Base-by-base conservation (phyloP, 441 rosid species). In the Hypseocharis bilobata region DNA sequence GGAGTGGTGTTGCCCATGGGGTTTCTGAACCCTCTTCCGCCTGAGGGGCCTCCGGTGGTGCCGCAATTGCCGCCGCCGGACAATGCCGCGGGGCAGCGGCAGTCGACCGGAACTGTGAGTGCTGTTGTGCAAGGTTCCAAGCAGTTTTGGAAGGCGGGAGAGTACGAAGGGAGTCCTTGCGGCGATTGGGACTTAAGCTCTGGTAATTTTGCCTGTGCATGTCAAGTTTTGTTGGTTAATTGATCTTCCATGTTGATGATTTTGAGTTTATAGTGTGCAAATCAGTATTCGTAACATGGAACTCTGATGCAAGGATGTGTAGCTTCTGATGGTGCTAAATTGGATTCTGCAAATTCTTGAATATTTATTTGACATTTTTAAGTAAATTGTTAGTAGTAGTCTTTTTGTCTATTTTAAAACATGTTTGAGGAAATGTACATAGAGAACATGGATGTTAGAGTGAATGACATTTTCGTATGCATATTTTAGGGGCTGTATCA, bases 131-230 rank as follows among this genome's bases (percentile, higher is more conserved):
- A 62, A 34, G 54, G 79, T 57, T 75, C 79, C 56, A 89, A 73
- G 77, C 93, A 88, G 72, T 92, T 92, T 60, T 92, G 96, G 96
- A 92, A 88, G 75, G 98, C 98, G 4, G 98, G 96, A 49, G 98
- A 92, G 62, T 89, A 83, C 42, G 91, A 84, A 49, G 96, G 86
- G 29, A 16, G 73, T 11, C 70, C 83, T 16, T 72, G 77, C 54
- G 81, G 78, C 63, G 81, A 69, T 71, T 84, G 90, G 92, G 83
- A 78, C 62, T 67, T 72, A 22, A 54, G 79, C 64, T 76, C 87
- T 22, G 94, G 96, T 88, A 67, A 45, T 70, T 30, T 40, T 40
- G 45, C 45, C 13, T 40, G 10, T 40, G 13, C 5, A 14, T 44
- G 49, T 6, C 14, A n/a, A 10, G 0, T 44, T 44, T n/a, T 44